A percentile compares a stretch with the other conserved stretches of the same genome.
These are phyloP conservation scores for Blumeria hordei DNA, from an alignment of 2,329 filamentous ascomycete species.

Conservation along the genomic window DNA sequence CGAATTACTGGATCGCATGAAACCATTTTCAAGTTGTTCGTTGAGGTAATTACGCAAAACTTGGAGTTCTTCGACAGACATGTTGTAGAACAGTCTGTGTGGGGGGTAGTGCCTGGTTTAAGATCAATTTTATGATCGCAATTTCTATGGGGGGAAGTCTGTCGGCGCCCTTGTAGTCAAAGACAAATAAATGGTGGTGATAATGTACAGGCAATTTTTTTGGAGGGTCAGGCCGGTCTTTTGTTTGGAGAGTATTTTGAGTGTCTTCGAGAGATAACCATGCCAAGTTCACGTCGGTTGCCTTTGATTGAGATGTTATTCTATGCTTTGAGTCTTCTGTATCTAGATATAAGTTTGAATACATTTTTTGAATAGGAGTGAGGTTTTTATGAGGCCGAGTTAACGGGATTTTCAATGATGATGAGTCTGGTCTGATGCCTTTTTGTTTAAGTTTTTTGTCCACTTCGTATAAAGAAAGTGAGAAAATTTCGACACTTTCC, in stretches of 20 bases:
- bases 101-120: neutral
- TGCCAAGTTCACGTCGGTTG: neutral
- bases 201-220: neutral
- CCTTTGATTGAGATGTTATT: neutral
- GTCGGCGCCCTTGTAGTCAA: neutral
- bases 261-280: neutral
- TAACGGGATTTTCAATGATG: neutral
- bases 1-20: neutral
- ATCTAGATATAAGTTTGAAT: neutral
- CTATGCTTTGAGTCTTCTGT: neutral
- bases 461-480: neutral
- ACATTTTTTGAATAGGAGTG: neutral
- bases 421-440: neutral
- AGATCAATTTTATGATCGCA: constrained; percentile 1
- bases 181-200: neutral
- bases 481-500: neutral
- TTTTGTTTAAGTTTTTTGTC: neutral
- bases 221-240: neutral
- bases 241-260: neutral
- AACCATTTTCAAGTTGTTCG: neutral
- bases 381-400: neutral
- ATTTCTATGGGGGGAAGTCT: neutral
- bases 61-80: neutral
- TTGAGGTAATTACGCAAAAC: neutral
- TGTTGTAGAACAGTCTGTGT: neutral